These are phyloP conservation scores for Lycium ferocissimum DNA, from an alignment of 257 asterid genomes.

Conservation along the genomic window DNA sequence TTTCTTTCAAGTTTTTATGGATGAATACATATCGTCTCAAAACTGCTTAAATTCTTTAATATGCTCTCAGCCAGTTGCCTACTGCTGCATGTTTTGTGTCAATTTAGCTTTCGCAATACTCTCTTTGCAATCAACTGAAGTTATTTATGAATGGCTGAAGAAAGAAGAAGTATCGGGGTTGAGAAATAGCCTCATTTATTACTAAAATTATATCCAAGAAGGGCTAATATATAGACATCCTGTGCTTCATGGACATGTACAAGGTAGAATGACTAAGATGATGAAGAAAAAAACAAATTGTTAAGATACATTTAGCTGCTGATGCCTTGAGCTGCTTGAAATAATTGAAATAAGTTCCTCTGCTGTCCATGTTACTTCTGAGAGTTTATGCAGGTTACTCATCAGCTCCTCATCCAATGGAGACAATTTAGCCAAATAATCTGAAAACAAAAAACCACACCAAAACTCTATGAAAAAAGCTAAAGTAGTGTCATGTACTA, in stretches of 20 bases:
- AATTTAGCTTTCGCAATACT: background rate
- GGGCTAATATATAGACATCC: background rate
- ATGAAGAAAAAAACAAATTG: background rate
- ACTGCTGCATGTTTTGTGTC: background rate
- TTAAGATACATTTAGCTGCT: background rate
- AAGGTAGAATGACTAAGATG: background rate
- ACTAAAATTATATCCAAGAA: slow-evolving; percentile 8
- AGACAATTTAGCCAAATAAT: slow-evolving; percentile 40
- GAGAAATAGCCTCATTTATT: slow-evolving; percentile 16
- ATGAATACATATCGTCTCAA: background rate
- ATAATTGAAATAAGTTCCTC: slow-evolving; percentile 57
- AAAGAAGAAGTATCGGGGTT: background rate
- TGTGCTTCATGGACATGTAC: slow-evolving; percentile 21
- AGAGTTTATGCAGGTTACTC: slow-evolving; percentile 53
- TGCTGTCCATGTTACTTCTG: slow-evolving; percentile 74
- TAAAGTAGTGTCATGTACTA: background rate
- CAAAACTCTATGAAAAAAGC: background rate
- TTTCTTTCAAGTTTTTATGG: background rate
- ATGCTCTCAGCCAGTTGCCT: background rate
- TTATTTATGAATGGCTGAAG: background rate
- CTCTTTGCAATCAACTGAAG: background rate
- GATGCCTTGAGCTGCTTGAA: slow-evolving; percentile 30
- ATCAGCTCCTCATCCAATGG: slow-evolving; percentile 43
- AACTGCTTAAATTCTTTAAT: background rate
- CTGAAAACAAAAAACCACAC: slow-evolving; percentile 44